Percentiles rank a stretch among this genome's conserved stretches.
These are phyloP conservation scores for Abelmoschus esculentus DNA, from an alignment of 345 rosid genomes.

Conservation along the genomic window DNA sequence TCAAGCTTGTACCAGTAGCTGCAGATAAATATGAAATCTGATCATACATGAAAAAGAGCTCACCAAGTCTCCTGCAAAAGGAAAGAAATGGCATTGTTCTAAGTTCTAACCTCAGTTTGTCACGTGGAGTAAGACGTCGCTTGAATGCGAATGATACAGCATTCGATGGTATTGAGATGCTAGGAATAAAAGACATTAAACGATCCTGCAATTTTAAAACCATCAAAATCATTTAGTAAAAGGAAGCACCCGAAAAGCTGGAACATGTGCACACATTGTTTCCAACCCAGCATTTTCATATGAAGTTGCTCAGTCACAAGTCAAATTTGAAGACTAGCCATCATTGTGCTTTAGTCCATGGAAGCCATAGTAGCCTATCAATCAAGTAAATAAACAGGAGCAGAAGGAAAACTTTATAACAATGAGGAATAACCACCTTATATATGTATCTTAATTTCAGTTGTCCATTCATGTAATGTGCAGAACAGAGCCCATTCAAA, in stretches of 20 bases:
- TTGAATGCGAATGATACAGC: conserved; percentile 83
- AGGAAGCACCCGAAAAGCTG: no score
- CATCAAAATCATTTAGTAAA: conserved; percentile 6
- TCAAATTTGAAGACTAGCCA: not conserved
- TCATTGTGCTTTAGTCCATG: not conserved
- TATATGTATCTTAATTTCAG: conserved; percentile 64
- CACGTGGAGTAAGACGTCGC: conserved; percentile 66
- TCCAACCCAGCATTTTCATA: not conserved
- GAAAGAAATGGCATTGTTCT: conserved; percentile 9
- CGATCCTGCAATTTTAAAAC: conserved; percentile 56
- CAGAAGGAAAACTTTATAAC: not conserved
- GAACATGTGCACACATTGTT: not conserved
- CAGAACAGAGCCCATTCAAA: conserved; percentile 63
- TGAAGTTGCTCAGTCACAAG: not conserved
- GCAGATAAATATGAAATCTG: conserved; percentile 16
- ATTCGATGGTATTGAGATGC: conserved; percentile 79
- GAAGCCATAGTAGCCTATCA: not conserved
- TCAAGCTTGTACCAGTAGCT: conserved; percentile 89
- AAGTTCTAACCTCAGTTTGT: conserved; percentile 66
- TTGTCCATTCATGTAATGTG: conserved; percentile 63
- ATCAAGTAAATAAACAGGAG: not conserved
- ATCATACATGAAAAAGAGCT: not conserved
- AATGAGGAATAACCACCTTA: conserved; percentile 40
- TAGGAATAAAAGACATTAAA: conserved; percentile 68
- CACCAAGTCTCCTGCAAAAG: not conserved